Evolutionary conservation across 768 basidiomycete species (phyloP), one percentile per base, ranked within the genome.

Genomic region (Glaciozyma antarctica): DNA sequence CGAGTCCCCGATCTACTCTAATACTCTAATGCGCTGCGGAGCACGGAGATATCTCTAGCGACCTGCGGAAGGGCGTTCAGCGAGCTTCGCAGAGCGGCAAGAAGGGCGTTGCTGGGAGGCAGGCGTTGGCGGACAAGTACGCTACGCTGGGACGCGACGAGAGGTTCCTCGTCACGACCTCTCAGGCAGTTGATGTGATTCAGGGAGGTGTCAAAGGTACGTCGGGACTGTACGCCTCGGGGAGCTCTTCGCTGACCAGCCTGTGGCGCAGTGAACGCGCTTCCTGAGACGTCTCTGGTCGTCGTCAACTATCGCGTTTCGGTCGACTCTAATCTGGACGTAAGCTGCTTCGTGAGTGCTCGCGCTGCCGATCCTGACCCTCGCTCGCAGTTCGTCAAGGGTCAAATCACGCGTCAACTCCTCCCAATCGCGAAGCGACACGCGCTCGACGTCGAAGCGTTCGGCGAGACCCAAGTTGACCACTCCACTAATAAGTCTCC

Each of bases 241-340:
- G 22, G 19, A 13, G 12, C 6, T n/a, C 17, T 4, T 16, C 6
- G 22, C 17, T 22, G 45, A 16, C 17, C n/a, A n/a, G 21, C n/a
- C 6, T 5, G 12, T 26, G 49, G 4, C 49, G 12, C 49, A 51
- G 32, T 66, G 51, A 67, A 67, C 34, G 65, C 65, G 5, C 26
- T 67, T 9, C 65, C 65, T 16, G 65, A 67, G 47, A 19, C 21
- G 3, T 48, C 54, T 4, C 34, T 38, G 6, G 15, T 56, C 22
- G 44, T 54, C 41, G 44, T 59, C 15, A 67, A 67, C 61, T 52
- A 67, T 44, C 61, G 65, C 26, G 41, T 67, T 43, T 38, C 49
- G 10, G 32, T 62, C 43, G 56, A 55, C 8, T 58, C 55, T 3
- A 10, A 32, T 5, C 21, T 58, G 15, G 17, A 58, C 34, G 59